Evolutionary conservation across 2,329 filamentous ascomycete species (phyloP), one percentile per base, ranked within the genome.

Genomic region (Ophiostoma ips): DNA sequence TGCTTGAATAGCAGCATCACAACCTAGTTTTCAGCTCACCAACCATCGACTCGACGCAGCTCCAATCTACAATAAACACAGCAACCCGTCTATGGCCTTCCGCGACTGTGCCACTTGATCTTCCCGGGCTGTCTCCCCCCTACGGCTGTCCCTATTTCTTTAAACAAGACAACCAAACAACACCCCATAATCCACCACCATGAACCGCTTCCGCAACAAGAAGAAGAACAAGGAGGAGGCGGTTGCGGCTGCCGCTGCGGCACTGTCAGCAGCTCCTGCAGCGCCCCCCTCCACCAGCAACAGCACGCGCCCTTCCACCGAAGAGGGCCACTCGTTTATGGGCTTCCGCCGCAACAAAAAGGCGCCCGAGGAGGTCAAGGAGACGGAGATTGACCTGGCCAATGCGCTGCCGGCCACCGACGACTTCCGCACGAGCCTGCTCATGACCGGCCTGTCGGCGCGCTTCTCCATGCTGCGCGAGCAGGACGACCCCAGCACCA

Each of bases 391-490:
- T 44, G 83, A 96, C 59, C 70, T 96, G 12, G 64, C 79, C 3
- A 71, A 71, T 12, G 89, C 80, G 1, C 71, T 98, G 2, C 92
- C 92, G 1, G 74, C 88, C 0, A 81, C 71, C 44, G 87, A 96
- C 65, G 83, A 96, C 61, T 96, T 98, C 65, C 80, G 92, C 51
- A 98, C 92, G 3, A 96, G 92, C 71, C 70, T 98, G 52, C 72
- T 98, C 55, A 94, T 98, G 90, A 89, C 87, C 0, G 90, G 89
- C 38, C 74, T 98, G 5, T 96, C 90, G 0, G 87, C 89, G 12
- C 81, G 92, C 7, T 98, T 98, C 64, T 96, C 90, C 58, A 96
- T 96, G 90, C 71, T 96, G 31, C 75, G 87, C 59, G 90, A 95
- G 65, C 90, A 95, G 63, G 89, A 95, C 63, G 88, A 95, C 60